Percentiles rank a stretch among this genome's conserved stretches.
Evolutionary conservation across 768 basidiomycete species (phyloP).

Genomic region (Rhodotorula toruloides): DNA sequence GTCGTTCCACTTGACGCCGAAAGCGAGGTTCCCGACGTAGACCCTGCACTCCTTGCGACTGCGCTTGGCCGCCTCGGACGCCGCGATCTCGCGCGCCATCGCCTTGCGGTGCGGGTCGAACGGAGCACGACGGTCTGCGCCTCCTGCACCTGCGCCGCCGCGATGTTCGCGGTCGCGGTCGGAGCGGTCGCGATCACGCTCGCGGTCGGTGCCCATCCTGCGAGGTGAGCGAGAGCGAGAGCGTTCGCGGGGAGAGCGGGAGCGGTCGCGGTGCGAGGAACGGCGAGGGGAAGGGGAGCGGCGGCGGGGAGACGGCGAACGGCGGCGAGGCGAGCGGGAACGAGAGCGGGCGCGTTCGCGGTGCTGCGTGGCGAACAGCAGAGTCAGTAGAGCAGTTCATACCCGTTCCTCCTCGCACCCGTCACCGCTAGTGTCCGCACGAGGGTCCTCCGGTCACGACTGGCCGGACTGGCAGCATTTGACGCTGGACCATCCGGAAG

Average conservation of each 20-base stretch:
- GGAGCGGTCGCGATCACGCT: too few species aligned
- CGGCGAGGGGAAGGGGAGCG: slow-evolving; percentile 61
- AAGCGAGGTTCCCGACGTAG: slow-evolving; percentile 97
- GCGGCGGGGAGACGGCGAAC: slow-evolving; percentile 7
- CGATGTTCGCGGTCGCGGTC: slow-evolving; percentile 45
- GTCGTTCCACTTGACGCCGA: slow-evolving; percentile 97
- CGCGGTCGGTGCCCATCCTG: slow-evolving; percentile 38
- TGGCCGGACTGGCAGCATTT: too few species aligned
- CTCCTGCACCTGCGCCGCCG: not conserved
- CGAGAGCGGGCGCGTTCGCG: slow-evolving; percentile 49
- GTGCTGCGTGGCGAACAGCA: slow-evolving; percentile 46
- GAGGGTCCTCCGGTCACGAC: not conserved
- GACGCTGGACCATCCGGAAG: not conserved
- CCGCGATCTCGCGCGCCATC: slow-evolving; percentile 62
- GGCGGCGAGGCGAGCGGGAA: slow-evolving; percentile 42
- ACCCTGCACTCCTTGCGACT: slow-evolving; percentile 98
- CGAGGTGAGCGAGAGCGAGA: slow-evolving; percentile 62
- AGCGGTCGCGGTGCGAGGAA: too few species aligned
- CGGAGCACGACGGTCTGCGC: not conserved
- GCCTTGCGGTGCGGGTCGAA: slow-evolving; percentile 34
- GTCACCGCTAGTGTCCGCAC: slow-evolving; percentile 1
- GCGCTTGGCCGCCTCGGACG: slow-evolving; percentile 87
- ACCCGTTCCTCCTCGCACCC: not conserved
- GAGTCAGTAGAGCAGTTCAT: too few species aligned
- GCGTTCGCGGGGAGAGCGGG: slow-evolving; percentile 41